Evolutionary conservation across 192 early-diverging fungal species (phyloP), one percentile per base, ranked within the genome.

Genomic region (Backusella psychrophila): DNA sequence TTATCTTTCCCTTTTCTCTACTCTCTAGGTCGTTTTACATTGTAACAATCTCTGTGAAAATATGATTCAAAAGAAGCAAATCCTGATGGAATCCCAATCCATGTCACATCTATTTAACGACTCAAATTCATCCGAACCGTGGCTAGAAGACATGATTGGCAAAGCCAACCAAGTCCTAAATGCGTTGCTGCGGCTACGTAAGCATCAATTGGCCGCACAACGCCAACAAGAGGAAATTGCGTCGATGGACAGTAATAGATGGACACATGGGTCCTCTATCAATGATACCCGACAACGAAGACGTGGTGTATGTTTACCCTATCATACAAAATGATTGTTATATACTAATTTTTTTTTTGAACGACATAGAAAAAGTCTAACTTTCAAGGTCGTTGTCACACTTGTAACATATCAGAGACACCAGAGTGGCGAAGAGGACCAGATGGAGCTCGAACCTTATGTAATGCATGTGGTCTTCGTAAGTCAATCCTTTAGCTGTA

Each of bases 321-420:
- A 44, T 23, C 11, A 11, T 34, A 75, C 12, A 75, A 74, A 34
- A 4, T 33, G 33, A 33, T 72, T 26, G 44, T 5, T 65, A 46
- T 63, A 65, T 77, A 14, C 33, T 77, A 46, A 36, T 0, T 23
- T 33, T 33, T 33, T 19, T 71, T 49, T 71, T 35, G 73, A 69
- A 29, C 4, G n/a, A 23, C 14, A 41, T 75, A 83, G 82, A 88
- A 89, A 75, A 83, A 87, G 21, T 82, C 91, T 6, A 87, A 90
- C 7, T 87, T 88, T 53, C 90, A 91, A 56, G 90, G 90, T 42
- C 80, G 91, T 15, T 93, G 93, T 75, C 90, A 90, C 56, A 90
- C 91, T 9, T 98, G 97, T 77, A 89, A 93, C 70, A 93, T 92
- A 65, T 94, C 91, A 49, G 78, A 79, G 33, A 75, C 78, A 34